These are phyloP conservation scores for Solanum chacoense DNA, from an alignment of 305 asterid species.

Conservation along the genomic window DNA sequence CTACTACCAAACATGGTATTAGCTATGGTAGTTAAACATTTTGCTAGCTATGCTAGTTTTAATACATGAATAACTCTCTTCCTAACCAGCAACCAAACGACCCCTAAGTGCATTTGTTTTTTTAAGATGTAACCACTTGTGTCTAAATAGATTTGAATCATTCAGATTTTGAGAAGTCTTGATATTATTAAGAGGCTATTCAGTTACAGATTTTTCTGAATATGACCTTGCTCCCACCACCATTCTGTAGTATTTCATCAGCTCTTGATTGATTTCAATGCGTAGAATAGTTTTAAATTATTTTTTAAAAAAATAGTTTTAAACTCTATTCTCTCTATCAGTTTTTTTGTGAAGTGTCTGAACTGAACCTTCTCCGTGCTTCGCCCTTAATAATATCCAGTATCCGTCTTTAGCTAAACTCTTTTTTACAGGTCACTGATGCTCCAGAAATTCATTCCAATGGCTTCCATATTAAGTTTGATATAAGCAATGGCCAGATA, in stretches of 20 bases:
- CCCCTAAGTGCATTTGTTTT: neutral
- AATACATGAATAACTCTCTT: neutral
- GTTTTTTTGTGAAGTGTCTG: neutral
- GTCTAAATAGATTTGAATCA: neutral
- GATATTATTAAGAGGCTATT: neutral
- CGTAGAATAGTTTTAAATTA: neutral
- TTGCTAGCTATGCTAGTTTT: neutral
- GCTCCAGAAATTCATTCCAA: constrained; percentile 98
- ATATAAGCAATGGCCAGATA: constrained; percentile 78
- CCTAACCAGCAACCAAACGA: neutral
- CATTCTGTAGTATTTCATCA: neutral
- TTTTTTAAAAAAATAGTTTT: neutral
- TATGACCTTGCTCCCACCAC: neutral
- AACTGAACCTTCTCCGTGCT: neutral
- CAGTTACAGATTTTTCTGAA: neutral
- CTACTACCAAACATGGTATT: neutral
- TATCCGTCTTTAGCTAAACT: neutral
- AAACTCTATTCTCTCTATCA: neutral
- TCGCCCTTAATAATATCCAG: neutral
- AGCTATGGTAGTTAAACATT: neutral
- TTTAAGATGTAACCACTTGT: neutral
- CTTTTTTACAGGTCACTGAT: constrained; percentile 63
- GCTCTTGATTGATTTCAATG: neutral
- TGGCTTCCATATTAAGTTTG: constrained; percentile 92
- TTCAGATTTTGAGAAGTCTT: neutral